Base-by-base conservation (phyloP, 163 green algal genomes). In the Scenedesmus sp. region DNA sequence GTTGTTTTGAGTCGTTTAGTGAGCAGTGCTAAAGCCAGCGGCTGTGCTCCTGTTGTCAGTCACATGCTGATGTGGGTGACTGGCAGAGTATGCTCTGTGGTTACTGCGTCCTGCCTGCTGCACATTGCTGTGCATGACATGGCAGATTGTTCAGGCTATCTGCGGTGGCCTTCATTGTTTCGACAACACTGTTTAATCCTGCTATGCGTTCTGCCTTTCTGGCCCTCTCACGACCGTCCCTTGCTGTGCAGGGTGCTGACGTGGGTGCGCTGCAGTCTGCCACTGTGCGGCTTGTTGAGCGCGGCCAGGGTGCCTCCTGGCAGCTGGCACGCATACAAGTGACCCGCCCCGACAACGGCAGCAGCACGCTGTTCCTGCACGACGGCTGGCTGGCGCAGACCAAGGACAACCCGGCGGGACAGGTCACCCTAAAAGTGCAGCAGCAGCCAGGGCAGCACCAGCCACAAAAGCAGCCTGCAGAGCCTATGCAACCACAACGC, bases 371-470 rank as follows among this genome's bases (percentile, higher is more conserved):
- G 26, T 90, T 90, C 55, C 26, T 66, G 12, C 70, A 83, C 64
- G 55, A 90, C 64, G 54, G 64, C 20, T 90, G 86, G 86, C 62
- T 90, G 26, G 64, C 84, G 64, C 86, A 90, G 52, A 70, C 62
- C 26, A 90, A 84, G 66, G 86, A 84, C 2, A 90, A 90, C 86
- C 86, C 86, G 52, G 26, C 23, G 6, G 87, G 23, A 4, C 87
- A 77, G n/a, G 73, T 91, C 15, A 82, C 59, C 26, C 60, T 91
- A 23, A 64, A 23, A 60, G 87, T 66, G 55, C 62, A 82, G 56
- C 66, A 59, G 85, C 52, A 60, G 85, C 34, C 64, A 79, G n/a
- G 16, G 84, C 56, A 79, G 81, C 81, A 86, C 52, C 81, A 60
- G 23, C 54, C 34, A 12, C 81, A 66, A 23, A 2, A 85, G n/a